A percentile compares a stretch with the other conserved stretches of the same genome.
Conservation (phyloP, 2,329 filamentous ascomycete genomes). For the Phoma sp. region DNA sequence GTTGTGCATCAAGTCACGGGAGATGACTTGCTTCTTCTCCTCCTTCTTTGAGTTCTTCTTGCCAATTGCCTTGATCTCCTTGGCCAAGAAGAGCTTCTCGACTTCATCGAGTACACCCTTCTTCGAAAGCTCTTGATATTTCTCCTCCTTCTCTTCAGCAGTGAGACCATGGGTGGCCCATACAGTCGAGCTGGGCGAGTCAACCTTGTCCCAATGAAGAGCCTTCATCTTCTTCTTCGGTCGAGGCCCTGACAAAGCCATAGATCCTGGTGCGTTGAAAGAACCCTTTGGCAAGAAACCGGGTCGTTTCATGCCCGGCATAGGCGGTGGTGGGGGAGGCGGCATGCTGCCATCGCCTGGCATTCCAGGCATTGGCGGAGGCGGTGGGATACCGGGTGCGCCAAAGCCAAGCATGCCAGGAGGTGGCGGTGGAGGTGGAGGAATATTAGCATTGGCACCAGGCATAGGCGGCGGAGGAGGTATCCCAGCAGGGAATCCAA, state of each 20-base stretch:
- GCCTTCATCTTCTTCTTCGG: slow-evolving; percentile 99
- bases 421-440: slow-evolving; percentile 58
- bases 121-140: slow-evolving; percentile 89
- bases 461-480: slow-evolving; percentile 58
- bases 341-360: slow-evolving; percentile 57
- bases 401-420: slow-evolving; percentile 55
- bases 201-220: slow-evolving; percentile 98
- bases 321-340: slow-evolving; percentile 66
- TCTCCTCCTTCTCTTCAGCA: slow-evolving; percentile 90
- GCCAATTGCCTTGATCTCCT: slow-evolving; percentile 90
- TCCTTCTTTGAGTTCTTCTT: slow-evolving; percentile 76
- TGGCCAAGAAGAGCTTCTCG: slow-evolving; percentile 95
- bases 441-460: slow-evolving; percentile 52
- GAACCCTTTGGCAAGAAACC: slow-evolving; percentile 76
- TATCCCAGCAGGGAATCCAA: slow-evolving; percentile 49
- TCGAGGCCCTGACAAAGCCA: slow-evolving; percentile 79
- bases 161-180: slow-evolving; percentile 89
- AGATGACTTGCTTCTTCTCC: slow-evolving; percentile 98
- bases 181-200: slow-evolving; percentile 87
- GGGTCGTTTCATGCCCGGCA: slow-evolving; percentile 65
- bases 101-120: slow-evolving; percentile 98
- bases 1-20: slow-evolving; percentile 71
- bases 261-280: slow-evolving; percentile 61
- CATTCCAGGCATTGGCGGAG: slow-evolving; percentile 60
- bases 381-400: slow-evolving; percentile 52